Conservation (phyloP, 257 asterid species). For the Solanum lycopersicoides region DNA sequence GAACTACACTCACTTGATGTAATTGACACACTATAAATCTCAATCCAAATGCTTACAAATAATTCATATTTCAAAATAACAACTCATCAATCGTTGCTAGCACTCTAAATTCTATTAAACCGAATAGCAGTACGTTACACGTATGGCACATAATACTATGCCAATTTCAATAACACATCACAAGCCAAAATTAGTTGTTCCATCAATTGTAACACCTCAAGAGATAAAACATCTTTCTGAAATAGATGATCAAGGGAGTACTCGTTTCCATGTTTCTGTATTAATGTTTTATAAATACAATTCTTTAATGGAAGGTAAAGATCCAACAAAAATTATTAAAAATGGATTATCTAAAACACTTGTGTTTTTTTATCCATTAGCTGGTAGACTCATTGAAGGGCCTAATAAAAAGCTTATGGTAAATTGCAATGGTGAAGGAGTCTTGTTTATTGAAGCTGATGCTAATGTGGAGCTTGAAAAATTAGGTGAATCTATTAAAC, state of each 20-base stretch:
- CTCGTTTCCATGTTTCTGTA: neutral
- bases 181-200: neutral
- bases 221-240: neutral
- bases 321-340: neutral
- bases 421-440: conserved; percentile 8
- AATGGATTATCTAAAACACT: conserved; percentile 7
- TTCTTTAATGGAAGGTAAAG: neutral
- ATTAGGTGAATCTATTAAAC: neutral
- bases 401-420: conserved; percentile 1
- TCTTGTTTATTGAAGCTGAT: neutral
- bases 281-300: neutral
- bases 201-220: neutral
- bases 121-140: neutral
- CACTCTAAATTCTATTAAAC: too few relatives aligned
- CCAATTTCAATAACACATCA: neutral
- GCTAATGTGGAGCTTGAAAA: neutral
- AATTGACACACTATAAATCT: neutral
- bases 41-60: neutral
- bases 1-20: neutral
- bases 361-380: conserved; percentile 9
- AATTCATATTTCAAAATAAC: neutral
- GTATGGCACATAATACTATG: neutral
- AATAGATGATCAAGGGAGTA: neutral
- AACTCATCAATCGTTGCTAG: too few relatives aligned
- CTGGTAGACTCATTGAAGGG: conserved; percentile 6